Conservation (phyloP, 129 eudicot genomes). For the Ambrosia artemisiifolia region DNA sequence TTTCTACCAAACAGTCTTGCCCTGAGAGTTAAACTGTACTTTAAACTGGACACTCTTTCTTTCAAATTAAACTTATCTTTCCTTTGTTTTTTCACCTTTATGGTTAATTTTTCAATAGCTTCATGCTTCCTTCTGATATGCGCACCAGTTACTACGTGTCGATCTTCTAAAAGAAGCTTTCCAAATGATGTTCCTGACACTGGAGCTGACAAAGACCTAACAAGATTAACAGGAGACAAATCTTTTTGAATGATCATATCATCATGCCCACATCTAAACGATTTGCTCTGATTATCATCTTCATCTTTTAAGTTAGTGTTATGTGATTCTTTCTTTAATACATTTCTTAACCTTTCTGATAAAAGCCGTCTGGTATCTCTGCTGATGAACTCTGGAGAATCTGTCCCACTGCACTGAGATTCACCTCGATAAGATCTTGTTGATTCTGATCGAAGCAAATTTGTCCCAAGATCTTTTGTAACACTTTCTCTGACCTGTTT, state of each 20-base stretch:
- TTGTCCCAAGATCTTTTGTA: constrained; percentile 52
- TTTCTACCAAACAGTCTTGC: constrained; percentile 67
- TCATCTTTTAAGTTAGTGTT: constrained; percentile 21
- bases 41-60: constrained; percentile 77
- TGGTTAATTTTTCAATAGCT: constrained; percentile 46
- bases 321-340: constrained; percentile 50
- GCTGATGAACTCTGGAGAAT: constrained; percentile 74
- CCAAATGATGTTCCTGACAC: constrained; percentile 89
- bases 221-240: constrained; percentile 67
- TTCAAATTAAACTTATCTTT: constrained; percentile 74
- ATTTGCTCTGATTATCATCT: constrained; percentile 43
- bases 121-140: constrained; percentile 93
- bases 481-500: constrained; percentile 69
- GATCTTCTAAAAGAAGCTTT: constrained; percentile 92
- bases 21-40: constrained; percentile 54
- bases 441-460: constrained; percentile 75
- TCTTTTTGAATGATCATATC: constrained; percentile 37
- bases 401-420: constrained; percentile 42
- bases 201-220: constrained; percentile 91
- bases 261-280: constrained; percentile 43
- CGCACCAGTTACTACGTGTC: constrained; percentile 72
- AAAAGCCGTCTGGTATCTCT: constrained; percentile 66
- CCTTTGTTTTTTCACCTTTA: constrained; percentile 58
- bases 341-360: constrained; percentile 77
- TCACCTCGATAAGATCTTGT: constrained; percentile 74